A percentile compares a stretch with the other conserved stretches of the same genome.
These are phyloP conservation scores for Penicillium daleae DNA, from an alignment of 495 filamentous ascomycete genomes.

Conservation along the genomic window DNA sequence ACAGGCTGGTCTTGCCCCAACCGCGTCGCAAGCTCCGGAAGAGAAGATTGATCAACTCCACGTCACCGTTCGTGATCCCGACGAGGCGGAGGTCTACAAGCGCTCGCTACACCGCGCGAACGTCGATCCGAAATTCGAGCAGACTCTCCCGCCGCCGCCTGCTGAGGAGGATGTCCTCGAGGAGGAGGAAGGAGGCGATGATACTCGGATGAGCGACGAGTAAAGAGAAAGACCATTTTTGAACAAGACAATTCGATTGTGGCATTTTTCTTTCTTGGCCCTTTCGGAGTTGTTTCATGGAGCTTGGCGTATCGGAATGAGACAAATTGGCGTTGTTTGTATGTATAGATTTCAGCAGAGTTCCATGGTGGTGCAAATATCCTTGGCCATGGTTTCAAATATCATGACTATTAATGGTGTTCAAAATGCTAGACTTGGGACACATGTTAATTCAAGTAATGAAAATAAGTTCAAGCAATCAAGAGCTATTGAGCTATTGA, in stretches of 20 bases:
- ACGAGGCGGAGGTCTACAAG: conserved; percentile 56
- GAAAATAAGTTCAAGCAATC: neutral
- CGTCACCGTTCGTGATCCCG: conserved; percentile 55
- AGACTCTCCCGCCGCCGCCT: conserved; percentile 39
- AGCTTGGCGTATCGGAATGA: conserved; percentile 23
- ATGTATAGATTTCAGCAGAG: conserved; percentile 5
- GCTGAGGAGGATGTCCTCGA: conserved; percentile 22
- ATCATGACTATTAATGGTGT: neutral
- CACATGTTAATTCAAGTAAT: neutral
- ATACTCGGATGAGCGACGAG: conserved; percentile 33
- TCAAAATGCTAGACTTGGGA: neutral
- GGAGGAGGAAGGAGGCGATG: conserved; percentile 23
- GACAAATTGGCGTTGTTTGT: conserved; percentile 22
- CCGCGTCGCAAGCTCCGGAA: conserved; percentile 38
- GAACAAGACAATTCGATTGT: neutral
- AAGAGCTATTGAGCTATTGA: neutral
- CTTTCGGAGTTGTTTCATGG: conserved; percentile 15
- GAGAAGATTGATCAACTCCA: conserved; percentile 61
- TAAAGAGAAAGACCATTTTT: neutral
- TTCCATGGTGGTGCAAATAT: conserved; percentile 7
- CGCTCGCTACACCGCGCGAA: conserved; percentile 46
- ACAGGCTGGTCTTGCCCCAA: conserved; percentile 48
- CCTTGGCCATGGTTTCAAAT: neutral
- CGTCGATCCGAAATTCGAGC: conserved; percentile 50
- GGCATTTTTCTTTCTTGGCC: conserved; percentile 19